phyloP scores from a whole-genome alignment of 352 stramenopile species.

The Pythium guiyangense region DNA sequence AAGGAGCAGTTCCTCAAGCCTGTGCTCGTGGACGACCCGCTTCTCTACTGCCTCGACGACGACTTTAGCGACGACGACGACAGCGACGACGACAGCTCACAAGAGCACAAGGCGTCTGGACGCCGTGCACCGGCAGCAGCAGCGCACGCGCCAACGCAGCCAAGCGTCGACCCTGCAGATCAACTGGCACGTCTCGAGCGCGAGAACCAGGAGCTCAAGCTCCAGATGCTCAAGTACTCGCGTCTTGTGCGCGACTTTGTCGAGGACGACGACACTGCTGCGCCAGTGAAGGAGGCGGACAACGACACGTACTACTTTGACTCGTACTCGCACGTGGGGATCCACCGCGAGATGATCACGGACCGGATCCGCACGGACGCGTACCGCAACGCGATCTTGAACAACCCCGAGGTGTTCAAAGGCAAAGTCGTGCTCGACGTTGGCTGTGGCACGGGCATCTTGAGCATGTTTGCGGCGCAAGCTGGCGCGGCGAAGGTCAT shows the following conservation, averaged over 20 bases:
- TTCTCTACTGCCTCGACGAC: constrained; percentile 81
- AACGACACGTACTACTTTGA: constrained; percentile 97
- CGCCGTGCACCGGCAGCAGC: constrained; percentile 15
- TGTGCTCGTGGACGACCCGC: constrained; percentile 67
- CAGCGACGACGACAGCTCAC: constrained; percentile 19
- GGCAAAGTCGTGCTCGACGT: constrained; percentile 97
- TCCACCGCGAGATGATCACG: constrained; percentile 96
- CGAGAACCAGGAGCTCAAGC: constrained; percentile 73
- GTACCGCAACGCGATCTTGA: constrained; percentile 97
- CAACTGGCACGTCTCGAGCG: constrained; percentile 40
- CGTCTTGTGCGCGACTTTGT: constrained; percentile 67
- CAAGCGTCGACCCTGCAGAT: constrained; percentile 10
- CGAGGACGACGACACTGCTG: constrained; percentile 32
- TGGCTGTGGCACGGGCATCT: constrained; percentile 96
- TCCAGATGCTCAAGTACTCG: constrained; percentile 70
- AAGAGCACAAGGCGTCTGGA: constrained; percentile 26
- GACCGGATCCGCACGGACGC: constrained; percentile 91
- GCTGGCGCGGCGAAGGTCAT: constrained; percentile 90
- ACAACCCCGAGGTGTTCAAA: constrained; percentile 96
- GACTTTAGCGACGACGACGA: constrained; percentile 50
- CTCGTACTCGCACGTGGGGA: constrained; percentile 97
- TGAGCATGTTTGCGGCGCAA: constrained; percentile 97
- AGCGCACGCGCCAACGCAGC: not conserved
- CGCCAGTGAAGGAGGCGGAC: constrained; percentile 35
- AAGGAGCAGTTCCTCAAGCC: constrained; percentile 75